Base-by-base conservation (phyloP, 1,139 yeast genomes). In the Yarrowia galli region DNA sequence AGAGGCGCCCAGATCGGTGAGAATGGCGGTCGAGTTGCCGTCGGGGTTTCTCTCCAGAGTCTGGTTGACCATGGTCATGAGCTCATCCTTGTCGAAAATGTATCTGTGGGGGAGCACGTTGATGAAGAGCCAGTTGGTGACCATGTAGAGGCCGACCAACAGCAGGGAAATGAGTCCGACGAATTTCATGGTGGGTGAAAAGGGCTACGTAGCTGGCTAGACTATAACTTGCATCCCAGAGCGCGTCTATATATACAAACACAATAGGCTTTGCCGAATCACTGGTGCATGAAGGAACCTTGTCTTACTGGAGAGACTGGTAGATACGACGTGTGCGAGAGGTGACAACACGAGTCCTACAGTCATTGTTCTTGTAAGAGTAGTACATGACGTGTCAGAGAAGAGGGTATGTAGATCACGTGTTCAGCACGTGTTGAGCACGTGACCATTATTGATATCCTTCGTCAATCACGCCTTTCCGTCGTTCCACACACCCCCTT, bases 1-100 rank as follows among this genome's bases (percentile, higher is more conserved):
- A 66, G 81, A 82, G 1, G 84, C 83, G 38, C 91, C 85, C 71
- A 95, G 82, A 46, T 85, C 88, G 28, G 79, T 76, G 80, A 95
- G 82, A 67, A 85, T 80, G 40, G 84, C 88, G 3, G 91, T 84
- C 49, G 89, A 83, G 73, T 87, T 87, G 18, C 86, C 87, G 65
- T 83, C 88, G 53, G 86, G 84, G 71, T 87, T 83, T 68, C 81
- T 80, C 28, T 81, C 81, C 67, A 88, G 76, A 6, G 84, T 83
- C 69, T 83, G 84, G 73, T 81, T 76, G 60, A 83, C 83, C 67
- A 87, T 74, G 25, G 74, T 73, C 70, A 82, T 84, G 68, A 88
- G 78, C 22, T 79, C 81, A 32, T 75, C 78, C 48, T 79, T 80
- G 73, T 87, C 88, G 74, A 87, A 89, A 58, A 86, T 82, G 78